Base-by-base conservation (phyloP, 1,139 yeast species). In the Hemisphaericaspora subhashii region DNA sequence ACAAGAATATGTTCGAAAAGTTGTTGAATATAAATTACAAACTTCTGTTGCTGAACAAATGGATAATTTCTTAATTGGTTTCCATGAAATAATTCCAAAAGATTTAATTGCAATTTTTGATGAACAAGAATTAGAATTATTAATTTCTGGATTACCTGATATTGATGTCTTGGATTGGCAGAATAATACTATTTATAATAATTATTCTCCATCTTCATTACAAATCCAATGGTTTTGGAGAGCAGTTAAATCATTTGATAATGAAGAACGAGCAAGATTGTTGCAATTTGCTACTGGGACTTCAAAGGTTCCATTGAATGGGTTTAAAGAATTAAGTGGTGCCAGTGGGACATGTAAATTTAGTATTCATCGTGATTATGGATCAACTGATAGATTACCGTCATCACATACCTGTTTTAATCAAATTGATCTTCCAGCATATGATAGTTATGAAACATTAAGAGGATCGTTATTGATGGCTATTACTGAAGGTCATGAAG, bases 211-310 rank as follows among this genome's bases (percentile, higher is more conserved):
- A 2, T 77, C 88, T 1, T 86, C 96, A 3, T 81, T 86, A 29
- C 98, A 90, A 57, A 83, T 94, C 44, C 90, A 86, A 57, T 92
- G 98, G 89, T 94, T 92, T 66, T 94, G 99, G 99, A 75, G 98
- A 57, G 97, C 98, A 1, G 97, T 94, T 12, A 81, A 89, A 53
- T 87, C 97, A 1, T 92, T 92, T 64, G 97, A 89, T 55, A 80
- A 80, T 31, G 98, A 92, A 60, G 98, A 92, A 57, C 75, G 96
- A 39, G 99, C 98, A 14, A 89, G 90, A 56, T 66, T 94, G 47
- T 68, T 94, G 43, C 99, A 94, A 57, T 94, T 92, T 71, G 94
- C 95, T 2, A 94, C 99, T 0, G 99, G 99, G 45, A 92, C 99
- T 0, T 84, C 95, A 42, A 90, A 92, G 62, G 98, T 94, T 7